Conservation (phyloP, 2,329 filamentous ascomycete genomes). For the Monosporascus sp. region DNA sequence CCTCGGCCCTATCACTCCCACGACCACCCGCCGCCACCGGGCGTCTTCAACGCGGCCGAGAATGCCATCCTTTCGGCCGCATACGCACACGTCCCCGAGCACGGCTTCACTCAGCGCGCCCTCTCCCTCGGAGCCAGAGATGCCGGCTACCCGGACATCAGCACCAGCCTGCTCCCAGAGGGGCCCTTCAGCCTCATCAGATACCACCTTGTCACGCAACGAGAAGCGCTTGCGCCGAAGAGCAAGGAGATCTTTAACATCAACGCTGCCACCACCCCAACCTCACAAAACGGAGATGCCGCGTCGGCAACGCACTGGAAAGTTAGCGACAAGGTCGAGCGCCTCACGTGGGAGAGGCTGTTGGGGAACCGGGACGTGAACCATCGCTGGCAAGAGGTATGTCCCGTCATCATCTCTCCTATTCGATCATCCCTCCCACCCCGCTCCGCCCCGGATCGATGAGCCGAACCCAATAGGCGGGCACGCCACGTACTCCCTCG, state of each 20-base stretch:
- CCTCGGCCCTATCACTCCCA: conserved; percentile 63
- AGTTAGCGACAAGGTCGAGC: conserved; percentile 61
- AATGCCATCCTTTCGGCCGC: conserved; percentile 75
- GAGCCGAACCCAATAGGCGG: not conserved
- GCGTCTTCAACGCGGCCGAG: conserved; percentile 64
- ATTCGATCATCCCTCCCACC: not conserved
- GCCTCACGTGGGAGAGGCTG: conserved; percentile 70
- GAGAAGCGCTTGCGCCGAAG: conserved; percentile 50
- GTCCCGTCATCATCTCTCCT: conserved; percentile 18
- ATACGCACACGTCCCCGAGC: conserved; percentile 67
- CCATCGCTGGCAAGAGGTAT: conserved; percentile 79
- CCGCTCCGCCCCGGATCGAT: conserved; percentile 1
- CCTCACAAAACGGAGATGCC: conserved; percentile 10
- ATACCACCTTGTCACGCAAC: conserved; percentile 67
- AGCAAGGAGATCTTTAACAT: conserved; percentile 34
- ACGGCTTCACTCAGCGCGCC: conserved; percentile 75
- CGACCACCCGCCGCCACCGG: conserved; percentile 56
- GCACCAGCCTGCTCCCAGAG: conserved; percentile 73
- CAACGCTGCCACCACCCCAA: not conserved
- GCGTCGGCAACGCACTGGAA: conserved; percentile 31
- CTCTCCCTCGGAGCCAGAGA: conserved; percentile 76
- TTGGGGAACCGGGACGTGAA: conserved; percentile 68
- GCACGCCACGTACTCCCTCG: not conserved
- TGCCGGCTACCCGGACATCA: conserved; percentile 80
- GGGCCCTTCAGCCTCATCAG: conserved; percentile 77